Evolutionary conservation across 2,329 filamentous ascomycete genomes (phyloP), one percentile per base, ranked within the genome.

Genomic region (Hypoxylon sp.): DNA sequence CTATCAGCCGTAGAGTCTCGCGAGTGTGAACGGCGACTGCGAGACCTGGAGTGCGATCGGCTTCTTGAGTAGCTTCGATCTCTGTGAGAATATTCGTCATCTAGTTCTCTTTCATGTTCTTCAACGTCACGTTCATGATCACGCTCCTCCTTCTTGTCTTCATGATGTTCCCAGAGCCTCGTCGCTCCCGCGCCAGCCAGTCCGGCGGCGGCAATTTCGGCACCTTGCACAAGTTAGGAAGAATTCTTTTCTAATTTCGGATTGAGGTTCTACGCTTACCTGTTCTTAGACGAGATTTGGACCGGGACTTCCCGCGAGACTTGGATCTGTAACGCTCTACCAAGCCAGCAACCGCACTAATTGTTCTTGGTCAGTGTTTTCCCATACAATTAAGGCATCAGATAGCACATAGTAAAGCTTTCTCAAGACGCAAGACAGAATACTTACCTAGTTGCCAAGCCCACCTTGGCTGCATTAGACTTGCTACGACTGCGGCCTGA

Each of bases 121-220:
- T 69, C 69, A 38, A 71, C 70, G 55, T 77, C 74, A 33, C 69
- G 73, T 54, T 84, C 69, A 38, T 72, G 70, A 55, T 77, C 74
- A 33, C 69, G 73, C 54, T 84, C 82, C 54, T 84, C 82, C 70
- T 86, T 83, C 79, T 86, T 87, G 9, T 86, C 81, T 72, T 85
- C 81, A 64, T 81, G 81, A 43, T 78, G 79, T 71, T 88, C 83
- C 73, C 84, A 88, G 18, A 87, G 68, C 70, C 86, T 86, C 66
- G 81, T 83, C 33, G 84, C 85, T 1, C 83, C 81, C 7, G 84
- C 85, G 42, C 83, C 85, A 18, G 83, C 83, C 3, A 87, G 76
- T 4, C 84, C 85, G 7, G 83, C 83, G 1, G 82, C 84, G 1
- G 81, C 83, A 55, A 88, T 82, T 72, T 87, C 83, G 13, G 84